Percentiles rank a stretch among this genome's conserved stretches.
Conservation (phyloP, 805 yeast genomes). For the Metschnikowia noctiluminum region DNA sequence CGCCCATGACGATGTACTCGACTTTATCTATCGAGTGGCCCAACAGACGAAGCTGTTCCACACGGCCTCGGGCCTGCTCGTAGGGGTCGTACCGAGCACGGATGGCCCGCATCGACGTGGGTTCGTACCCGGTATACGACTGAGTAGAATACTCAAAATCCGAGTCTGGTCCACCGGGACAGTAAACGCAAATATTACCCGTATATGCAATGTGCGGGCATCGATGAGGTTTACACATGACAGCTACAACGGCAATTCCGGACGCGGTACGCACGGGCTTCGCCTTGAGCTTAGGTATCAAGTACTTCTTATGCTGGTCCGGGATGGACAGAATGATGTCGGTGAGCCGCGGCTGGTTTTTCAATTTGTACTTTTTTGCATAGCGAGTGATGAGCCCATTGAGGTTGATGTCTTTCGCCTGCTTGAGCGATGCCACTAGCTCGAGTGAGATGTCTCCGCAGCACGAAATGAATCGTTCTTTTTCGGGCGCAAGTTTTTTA, state of each 20-base stretch:
- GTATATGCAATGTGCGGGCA: conserved; percentile 99
- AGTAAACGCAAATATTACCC: conserved; percentile 96
- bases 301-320: conserved; percentile 87
- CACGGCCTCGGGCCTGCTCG: conserved; percentile 96
- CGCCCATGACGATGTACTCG: conserved; percentile 98
- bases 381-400: conserved; percentile 83
- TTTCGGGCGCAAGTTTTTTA: conserved; percentile 76
- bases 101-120: conserved; percentile 99
- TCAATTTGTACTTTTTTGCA: conserved; percentile 87
- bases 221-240: conserved; percentile 98
- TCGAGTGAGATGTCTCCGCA: conserved; percentile 90
- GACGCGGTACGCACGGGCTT: conserved; percentile 98
- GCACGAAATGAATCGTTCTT: conserved; percentile 87
- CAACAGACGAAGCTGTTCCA: conserved; percentile 89
- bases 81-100: conserved; percentile 97
- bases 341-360: conserved; percentile 89
- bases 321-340: conserved; percentile 95
- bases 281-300: conserved; percentile 93
- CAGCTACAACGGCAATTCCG: conserved; percentile 98
- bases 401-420: conserved; percentile 76
- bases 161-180: conserved; percentile 99
- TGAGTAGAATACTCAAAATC: conserved; percentile 98
- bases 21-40: conserved; percentile 98
- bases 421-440: conserved; percentile 70
- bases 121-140: conserved; percentile 97